phyloP scores from a whole-genome alignment of 495 filamentous ascomycete genomes.

The Cercophora newfieldiana region DNA sequence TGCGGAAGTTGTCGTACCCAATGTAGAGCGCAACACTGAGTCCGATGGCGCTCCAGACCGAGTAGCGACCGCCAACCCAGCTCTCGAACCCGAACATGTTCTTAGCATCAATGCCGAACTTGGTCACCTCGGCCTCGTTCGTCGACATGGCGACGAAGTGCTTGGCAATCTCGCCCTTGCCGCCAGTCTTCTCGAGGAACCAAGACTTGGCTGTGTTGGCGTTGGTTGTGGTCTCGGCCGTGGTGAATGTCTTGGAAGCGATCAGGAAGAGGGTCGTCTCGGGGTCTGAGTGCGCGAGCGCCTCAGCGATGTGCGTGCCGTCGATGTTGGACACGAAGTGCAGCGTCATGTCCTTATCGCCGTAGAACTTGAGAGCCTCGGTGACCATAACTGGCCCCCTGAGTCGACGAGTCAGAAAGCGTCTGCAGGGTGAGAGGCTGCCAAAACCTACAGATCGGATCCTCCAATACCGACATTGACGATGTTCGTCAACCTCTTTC shows the following conservation, averaged over 20 bases:
- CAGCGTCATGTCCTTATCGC: conserved; percentile 75
- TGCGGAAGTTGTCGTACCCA: conserved; percentile 94
- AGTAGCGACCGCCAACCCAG: conserved; percentile 98
- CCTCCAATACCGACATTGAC: conserved; percentile 98
- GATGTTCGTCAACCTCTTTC: conserved; percentile 94
- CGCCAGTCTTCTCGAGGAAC: conserved; percentile 82
- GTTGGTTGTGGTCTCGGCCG: conserved; percentile 94
- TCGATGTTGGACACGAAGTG: conserved; percentile 99
- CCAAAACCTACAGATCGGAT: conserved; percentile 80
- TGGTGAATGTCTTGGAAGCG: conserved; percentile 99
- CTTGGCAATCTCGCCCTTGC: conserved; percentile 86
- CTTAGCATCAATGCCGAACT: conserved; percentile 95
- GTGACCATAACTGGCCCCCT: conserved; percentile 98
- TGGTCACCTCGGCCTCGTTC: conserved; percentile 90
- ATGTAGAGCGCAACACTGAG: conserved; percentile 92
- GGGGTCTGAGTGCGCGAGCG: conserved; percentile 81
- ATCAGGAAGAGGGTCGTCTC: conserved; percentile 98
- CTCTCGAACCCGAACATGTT: conserved; percentile 99
- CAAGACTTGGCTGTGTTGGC: conserved; percentile 94
- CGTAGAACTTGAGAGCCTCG: conserved; percentile 93
- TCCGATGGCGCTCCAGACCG: conserved; percentile 97
- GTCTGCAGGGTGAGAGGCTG: neutral
- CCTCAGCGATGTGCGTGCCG: conserved; percentile 95
- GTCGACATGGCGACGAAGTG: conserved; percentile 98
- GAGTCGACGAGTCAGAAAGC: neutral